phyloP scores from a whole-genome alignment of 106 monocot species.

The Chionographis japonica region DNA sequence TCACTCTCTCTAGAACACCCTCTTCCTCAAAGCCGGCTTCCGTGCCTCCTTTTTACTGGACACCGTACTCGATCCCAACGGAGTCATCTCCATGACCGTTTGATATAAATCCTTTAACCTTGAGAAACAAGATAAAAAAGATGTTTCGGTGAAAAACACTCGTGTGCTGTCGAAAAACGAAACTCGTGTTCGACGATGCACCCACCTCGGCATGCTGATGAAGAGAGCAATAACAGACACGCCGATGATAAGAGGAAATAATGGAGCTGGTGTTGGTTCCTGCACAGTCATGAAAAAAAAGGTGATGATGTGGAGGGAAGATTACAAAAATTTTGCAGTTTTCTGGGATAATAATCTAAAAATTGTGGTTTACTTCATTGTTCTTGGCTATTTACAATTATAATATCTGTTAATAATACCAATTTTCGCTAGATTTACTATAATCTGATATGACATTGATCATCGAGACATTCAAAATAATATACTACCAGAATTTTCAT shows the following conservation, averaged over 20 bases:
- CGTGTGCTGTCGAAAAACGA: background rate
- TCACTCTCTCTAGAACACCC: constrained; percentile 26
- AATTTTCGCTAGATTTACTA: too few relatives aligned
- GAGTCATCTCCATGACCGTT: constrained; percentile 29
- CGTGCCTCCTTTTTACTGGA: constrained; percentile 51
- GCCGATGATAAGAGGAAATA: constrained; percentile 73
- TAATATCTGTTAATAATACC: too few relatives aligned
- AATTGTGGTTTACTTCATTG: too few relatives aligned
- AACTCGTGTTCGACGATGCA: background rate
- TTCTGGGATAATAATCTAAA: too few relatives aligned
- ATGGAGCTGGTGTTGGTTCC: constrained; percentile 85
- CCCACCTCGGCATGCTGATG: constrained; percentile 89
- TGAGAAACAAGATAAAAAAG: constrained; percentile 2
- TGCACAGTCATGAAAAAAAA: constrained; percentile 25
- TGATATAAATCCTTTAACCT: constrained; percentile 78
- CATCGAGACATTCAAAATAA: too few relatives aligned
- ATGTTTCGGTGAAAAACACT: background rate
- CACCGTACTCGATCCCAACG: constrained; percentile 22
- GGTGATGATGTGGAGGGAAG: background rate
- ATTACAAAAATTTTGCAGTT: background rate
- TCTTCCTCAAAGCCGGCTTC: constrained; percentile 43
- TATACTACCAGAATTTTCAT: too few relatives aligned
- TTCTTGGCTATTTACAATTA: too few relatives aligned
- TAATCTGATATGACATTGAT: too few relatives aligned
- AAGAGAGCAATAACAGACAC: constrained; percentile 66